Percentiles rank a stretch among this genome's conserved stretches.
phyloP scores from a whole-genome alignment of 2,329 filamentous ascomycete genomes.

The Fusarium tjaetaba region DNA sequence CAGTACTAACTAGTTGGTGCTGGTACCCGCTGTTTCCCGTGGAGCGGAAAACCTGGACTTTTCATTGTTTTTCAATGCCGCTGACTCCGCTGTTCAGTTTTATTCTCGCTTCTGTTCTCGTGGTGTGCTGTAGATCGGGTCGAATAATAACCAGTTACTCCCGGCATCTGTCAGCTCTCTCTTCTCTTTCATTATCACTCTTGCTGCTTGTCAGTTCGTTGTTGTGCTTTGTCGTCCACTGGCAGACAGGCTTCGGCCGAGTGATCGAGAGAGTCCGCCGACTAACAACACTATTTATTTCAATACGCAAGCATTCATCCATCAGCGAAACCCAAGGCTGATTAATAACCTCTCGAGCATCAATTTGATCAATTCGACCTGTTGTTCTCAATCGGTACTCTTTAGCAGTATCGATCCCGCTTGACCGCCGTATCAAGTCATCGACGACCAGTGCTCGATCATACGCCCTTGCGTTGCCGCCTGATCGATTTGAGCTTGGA shows the following conservation, averaged over 20 bases:
- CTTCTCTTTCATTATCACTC: conserved; percentile 8
- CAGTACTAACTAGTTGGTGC: background rate
- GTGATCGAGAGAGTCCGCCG: conserved; percentile 25
- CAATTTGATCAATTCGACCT: background rate
- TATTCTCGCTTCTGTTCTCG: background rate
- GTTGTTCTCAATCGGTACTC: background rate
- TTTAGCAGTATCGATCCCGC: background rate
- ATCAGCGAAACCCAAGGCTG: background rate
- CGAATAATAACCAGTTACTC: conserved; percentile 18
- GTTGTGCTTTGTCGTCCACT: conserved; percentile 14
- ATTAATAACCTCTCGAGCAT: background rate
- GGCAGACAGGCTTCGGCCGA: conserved; percentile 27
- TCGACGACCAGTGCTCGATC: conserved; percentile 9
- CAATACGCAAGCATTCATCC: background rate
- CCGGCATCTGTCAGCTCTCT: conserved; percentile 8
- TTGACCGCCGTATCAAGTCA: conserved; percentile 1
- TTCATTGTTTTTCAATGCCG: conserved; percentile 41
- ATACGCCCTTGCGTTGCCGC: conserved; percentile 34
- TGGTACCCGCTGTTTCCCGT: conserved; percentile 36
- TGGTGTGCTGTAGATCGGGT: conserved; percentile 14
- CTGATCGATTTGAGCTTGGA: conserved; percentile 31
- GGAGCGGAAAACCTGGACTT: conserved; percentile 31
- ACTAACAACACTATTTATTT: background rate
- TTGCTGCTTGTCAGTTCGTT: conserved; percentile 10
- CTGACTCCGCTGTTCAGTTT: conserved; percentile 15